Evolutionary conservation across 345 rosid species (phyloP), one percentile per base, ranked within the genome.

Genomic region (Physaria fendleri): DNA sequence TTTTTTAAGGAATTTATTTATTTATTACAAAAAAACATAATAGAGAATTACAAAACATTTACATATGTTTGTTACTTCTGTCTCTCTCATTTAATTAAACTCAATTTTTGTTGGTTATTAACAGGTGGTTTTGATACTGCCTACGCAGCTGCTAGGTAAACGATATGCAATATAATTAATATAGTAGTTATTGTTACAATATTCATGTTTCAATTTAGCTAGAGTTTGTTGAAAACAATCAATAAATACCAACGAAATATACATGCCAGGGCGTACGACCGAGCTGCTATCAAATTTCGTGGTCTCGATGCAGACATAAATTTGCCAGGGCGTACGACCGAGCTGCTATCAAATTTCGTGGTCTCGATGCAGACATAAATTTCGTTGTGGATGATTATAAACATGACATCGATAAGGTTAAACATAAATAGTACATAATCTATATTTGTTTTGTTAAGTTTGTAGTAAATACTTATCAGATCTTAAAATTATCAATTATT

Each of bases 51-150:
- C 59, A 64, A 24, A 24, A 14, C 60, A 52, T 52, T 21, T n/a
- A 6, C 24, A 22, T n/a, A 30, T 61, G 24, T 24, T 17, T 41
- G 42, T 40, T 40, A 50, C 58, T 50, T 41, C 21, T 28, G 42
- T 20, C 16, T 21, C 38, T 13, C 20, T 17, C 23, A 8, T 33
- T 45, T 37, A 25, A 18, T 39, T 25, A 2, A 40, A 20, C 29
- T 30, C 22, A 51, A 10, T 3, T 24, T 18, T n/a, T n/a, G 24
- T 57, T 43, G 28, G 25, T 33, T 16, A 5, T n/a, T 35, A 13
- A 50, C 55, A 90, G 98, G 98, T 4, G 98, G 98, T 52, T 92
- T 92, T 76, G 98, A 92, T 71, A 92, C 98, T 44, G 98, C 97
- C 21, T 85, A 86, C 75, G 75, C 89, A 71, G 98, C 98, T 27